Evolutionary conservation across 768 basidiomycete genomes (phyloP).

Genomic region (Gyrodon lividus): DNA sequence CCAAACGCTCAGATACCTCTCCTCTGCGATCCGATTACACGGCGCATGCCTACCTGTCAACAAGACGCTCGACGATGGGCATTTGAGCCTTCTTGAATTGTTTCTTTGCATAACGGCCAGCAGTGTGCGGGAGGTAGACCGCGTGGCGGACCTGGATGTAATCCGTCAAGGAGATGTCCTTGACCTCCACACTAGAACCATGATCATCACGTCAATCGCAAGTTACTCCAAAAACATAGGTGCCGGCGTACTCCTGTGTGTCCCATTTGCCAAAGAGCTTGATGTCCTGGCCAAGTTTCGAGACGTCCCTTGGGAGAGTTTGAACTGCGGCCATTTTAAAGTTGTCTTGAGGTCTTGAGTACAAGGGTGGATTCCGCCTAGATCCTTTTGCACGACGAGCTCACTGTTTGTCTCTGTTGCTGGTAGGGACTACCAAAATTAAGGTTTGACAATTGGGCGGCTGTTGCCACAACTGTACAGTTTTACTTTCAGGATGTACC

Average conservation of each 20-base stretch:
- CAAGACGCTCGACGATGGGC: constrained; percentile 99
- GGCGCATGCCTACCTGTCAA: constrained; percentile 71
- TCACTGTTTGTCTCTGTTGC: constrained; percentile 25
- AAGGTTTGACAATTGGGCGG: constrained; percentile 29
- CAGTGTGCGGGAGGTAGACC: constrained; percentile 97
- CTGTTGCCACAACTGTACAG: constrained; percentile 30
- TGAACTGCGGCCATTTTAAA: constrained; percentile 61
- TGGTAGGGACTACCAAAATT: constrained; percentile 4
- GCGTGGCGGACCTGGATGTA: constrained; percentile 99
- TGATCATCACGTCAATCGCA: constrained; percentile 15
- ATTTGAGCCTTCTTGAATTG: constrained; percentile 99
- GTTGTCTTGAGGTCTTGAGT: constrained; percentile 33
- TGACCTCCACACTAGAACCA: constrained; percentile 83
- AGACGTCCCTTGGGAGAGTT: constrained; percentile 81
- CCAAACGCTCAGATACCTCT: background rate
- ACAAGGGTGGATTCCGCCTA: constrained; percentile 14
- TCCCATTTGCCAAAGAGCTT: constrained; percentile 99
- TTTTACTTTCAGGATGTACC: constrained; percentile 7
- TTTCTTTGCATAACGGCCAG: constrained; percentile 99
- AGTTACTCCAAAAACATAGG: background rate
- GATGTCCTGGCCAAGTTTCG: constrained; percentile 79
- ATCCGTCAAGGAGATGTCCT: constrained; percentile 98
- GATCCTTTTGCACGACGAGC: constrained; percentile 23
- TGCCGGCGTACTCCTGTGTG: constrained; percentile 80
- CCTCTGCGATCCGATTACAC: background rate